Percentiles rank a stretch among this genome's conserved stretches.
Evolutionary conservation across 164 flowering plant genomes (phyloP).

Genomic region (Paratinospora sagittata): DNA sequence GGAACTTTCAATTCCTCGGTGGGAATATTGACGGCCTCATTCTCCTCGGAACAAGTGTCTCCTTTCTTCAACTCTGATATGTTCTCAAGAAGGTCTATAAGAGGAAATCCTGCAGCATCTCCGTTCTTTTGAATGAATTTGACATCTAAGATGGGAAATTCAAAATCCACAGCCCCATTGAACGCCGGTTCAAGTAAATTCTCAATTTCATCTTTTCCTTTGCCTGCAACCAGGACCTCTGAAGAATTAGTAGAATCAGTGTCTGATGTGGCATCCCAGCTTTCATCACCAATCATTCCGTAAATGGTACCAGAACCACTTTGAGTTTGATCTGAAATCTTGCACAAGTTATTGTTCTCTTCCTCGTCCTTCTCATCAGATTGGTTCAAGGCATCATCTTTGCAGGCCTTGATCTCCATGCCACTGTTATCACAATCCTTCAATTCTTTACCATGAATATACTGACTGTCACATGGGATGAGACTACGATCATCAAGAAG

Average conservation of each 20-base stretch:
- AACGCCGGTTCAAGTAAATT: slow-evolving; percentile 18
- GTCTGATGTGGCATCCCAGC: not conserved
- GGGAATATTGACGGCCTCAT: slow-evolving; percentile 3
- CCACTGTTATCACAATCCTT: not conserved
- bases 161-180: slow-evolving; percentile 37
- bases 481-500: not conserved
- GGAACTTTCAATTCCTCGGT: slow-evolving; percentile 25
- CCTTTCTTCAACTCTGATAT: slow-evolving; percentile 14
- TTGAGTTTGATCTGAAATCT: not conserved
- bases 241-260: slow-evolving; percentile 6
- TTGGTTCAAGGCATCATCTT: not conserved
- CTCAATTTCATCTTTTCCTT: slow-evolving; percentile 13
- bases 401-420: not conserved
- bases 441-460: no score
- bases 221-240: not conserved
- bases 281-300: not conserved
- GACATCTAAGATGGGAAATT: slow-evolving; percentile 56
- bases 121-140: slow-evolving; percentile 32
- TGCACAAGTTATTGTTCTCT: not conserved
- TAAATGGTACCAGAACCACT: not conserved
- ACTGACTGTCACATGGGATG: no score
- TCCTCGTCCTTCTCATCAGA: not conserved
- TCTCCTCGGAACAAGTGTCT: slow-evolving; percentile 5
- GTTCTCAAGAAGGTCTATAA: slow-evolving; percentile 48
- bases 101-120: slow-evolving; percentile 13